Conservation (phyloP, 2,329 filamentous ascomycete genomes). For the Annulohypoxylon truncatum region DNA sequence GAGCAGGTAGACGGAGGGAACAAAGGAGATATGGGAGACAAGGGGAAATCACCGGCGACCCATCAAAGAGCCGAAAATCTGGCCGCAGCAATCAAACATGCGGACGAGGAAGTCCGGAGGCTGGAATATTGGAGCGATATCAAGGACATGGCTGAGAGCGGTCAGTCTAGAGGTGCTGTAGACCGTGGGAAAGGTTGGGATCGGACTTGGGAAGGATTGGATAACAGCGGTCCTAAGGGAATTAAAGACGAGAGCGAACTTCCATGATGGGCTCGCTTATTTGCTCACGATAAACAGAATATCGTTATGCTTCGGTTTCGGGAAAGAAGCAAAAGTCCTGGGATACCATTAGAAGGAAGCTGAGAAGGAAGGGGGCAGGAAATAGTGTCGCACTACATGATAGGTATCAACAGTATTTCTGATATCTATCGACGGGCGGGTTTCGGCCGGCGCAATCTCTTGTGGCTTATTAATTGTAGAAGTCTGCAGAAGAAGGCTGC, state of each 20-base stretch:
- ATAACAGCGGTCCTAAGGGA: constrained; percentile 59
- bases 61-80: constrained; percentile 71
- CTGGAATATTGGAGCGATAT: constrained; percentile 92
- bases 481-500: background rate
- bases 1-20: constrained; percentile 50
- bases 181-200: constrained; percentile 58
- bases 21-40: constrained; percentile 44
- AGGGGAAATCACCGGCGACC: constrained; percentile 45
- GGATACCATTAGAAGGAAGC: constrained; percentile 24
- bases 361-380: background rate
- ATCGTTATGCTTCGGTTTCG: constrained; percentile 18
- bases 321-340: constrained; percentile 21
- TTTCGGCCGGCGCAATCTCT: background rate
- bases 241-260: constrained; percentile 35
- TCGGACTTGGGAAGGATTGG: constrained; percentile 62
- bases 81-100: constrained; percentile 78
- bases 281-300: constrained; percentile 2
- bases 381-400: constrained; percentile 19
- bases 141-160: constrained; percentile 71
- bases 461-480: constrained; percentile 6
- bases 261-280: constrained; percentile 30
- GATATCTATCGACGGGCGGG: background rate
- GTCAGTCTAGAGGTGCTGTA: constrained; percentile 59
- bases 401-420: constrained; percentile 17
- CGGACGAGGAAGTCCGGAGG: constrained; percentile 81